Evolutionary conservation across 2,329 filamentous ascomycete species (phyloP).

Genomic region (Reticulascus tulasneorum): DNA sequence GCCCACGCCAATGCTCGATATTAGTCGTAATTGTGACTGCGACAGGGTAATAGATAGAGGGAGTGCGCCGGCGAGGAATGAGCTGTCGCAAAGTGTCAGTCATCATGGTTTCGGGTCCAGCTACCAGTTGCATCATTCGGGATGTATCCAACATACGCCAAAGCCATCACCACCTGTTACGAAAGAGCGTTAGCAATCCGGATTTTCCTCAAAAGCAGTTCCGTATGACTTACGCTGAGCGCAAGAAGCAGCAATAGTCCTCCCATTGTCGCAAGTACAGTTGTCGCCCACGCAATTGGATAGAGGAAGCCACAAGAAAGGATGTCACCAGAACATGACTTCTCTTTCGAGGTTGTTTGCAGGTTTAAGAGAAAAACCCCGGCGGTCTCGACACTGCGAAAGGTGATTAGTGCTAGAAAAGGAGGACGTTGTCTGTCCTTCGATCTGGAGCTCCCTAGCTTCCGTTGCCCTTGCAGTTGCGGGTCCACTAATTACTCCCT

Average conservation of each 20-base stretch:
- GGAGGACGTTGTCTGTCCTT: too few species aligned
- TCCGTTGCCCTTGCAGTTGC: too few species aligned
- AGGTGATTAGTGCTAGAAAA: too few species aligned
- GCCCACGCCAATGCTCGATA: conserved; percentile 90
- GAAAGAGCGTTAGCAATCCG: conserved; percentile 4
- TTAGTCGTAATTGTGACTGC: conserved; percentile 78
- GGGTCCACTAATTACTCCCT: too few species aligned
- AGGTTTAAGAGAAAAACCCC: too few species aligned
- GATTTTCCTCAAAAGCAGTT: neutral
- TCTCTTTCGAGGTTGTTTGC: too few species aligned
- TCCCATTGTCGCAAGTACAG: conserved; percentile 28
- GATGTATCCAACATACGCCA: conserved; percentile 44
- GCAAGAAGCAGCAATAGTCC: conserved; percentile 35
- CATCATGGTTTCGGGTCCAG: conserved; percentile 11
- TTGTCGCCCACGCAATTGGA: too few species aligned
- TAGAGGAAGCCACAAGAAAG: too few species aligned
- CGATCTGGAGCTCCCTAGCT: too few species aligned
- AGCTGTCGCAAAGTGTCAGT: conserved; percentile 52
- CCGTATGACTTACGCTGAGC: conserved; percentile 32
- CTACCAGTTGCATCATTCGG: conserved; percentile 14
- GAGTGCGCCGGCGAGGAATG: conserved; percentile 87
- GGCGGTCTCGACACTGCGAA: too few species aligned
- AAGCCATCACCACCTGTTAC: conserved; percentile 51
- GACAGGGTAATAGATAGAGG: conserved; percentile 87
- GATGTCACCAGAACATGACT: too few species aligned